These are phyloP conservation scores for Themeda triandra DNA, from an alignment of 176 grass and related monocot species.

Conservation along the genomic window DNA sequence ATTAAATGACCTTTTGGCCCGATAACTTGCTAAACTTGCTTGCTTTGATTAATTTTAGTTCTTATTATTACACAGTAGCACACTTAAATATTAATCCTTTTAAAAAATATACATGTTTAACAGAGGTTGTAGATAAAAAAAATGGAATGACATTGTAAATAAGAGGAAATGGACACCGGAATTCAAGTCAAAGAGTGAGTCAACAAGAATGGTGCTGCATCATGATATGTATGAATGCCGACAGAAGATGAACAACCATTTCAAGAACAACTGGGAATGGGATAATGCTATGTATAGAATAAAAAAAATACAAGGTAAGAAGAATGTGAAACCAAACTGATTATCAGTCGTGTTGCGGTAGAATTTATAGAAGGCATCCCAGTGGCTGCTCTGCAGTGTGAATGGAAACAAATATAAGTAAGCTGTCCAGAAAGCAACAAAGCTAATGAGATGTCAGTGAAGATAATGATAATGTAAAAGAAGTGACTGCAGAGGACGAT, in stretches of 20 bases:
- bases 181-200: background rate
- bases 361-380: slow-evolving; percentile 89
- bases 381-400: slow-evolving; percentile 69
- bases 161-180: background rate
- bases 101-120: background rate
- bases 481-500: slow-evolving; percentile 1
- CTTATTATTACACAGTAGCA: slow-evolving; percentile 5
- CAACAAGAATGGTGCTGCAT: background rate
- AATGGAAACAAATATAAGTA: slow-evolving; percentile 38
- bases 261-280: background rate
- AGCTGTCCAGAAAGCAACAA: slow-evolving; percentile 10
- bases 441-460: background rate
- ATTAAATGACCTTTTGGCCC: background rate
- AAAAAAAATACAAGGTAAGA: slow-evolving; percentile 28
- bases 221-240: background rate
- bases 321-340: slow-evolving; percentile 58
- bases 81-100: background rate
- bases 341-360: slow-evolving; percentile 98
- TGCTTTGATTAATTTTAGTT: slow-evolving; percentile 19
- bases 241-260: slow-evolving; percentile 6
- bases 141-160: background rate
- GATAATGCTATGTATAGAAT: slow-evolving; percentile 5
- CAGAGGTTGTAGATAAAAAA: background rate
- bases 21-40: background rate
- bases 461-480: slow-evolving; percentile 15